A percentile compares a stretch with the other conserved stretches of the same genome.
Conservation (phyloP, 306 rosid species). For the Lathyrus tuberosus region DNA sequence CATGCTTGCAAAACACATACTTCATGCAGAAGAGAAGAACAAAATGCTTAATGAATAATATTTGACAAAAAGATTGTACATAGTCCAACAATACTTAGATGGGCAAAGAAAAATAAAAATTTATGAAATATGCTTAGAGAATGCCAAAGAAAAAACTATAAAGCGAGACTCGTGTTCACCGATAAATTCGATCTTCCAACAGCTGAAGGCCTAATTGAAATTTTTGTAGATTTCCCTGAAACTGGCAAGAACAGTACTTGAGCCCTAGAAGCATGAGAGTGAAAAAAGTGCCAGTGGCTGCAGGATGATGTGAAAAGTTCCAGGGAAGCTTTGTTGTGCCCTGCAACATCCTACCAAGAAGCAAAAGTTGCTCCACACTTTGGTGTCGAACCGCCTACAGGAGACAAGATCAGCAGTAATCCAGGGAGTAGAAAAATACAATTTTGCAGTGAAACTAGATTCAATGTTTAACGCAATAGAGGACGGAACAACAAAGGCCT, state of each 20-base stretch:
- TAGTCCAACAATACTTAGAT: constrained; percentile 17
- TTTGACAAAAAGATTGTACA: constrained; percentile 17
- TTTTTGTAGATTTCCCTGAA: constrained; percentile 80
- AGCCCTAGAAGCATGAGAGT: constrained; percentile 97
- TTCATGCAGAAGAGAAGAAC: constrained; percentile 33
- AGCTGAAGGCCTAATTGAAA: constrained; percentile 89
- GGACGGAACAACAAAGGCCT: constrained; percentile 9
- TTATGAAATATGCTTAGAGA: constrained; percentile 30
- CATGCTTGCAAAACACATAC: constrained; percentile 18
- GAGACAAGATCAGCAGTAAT: constrained; percentile 37
- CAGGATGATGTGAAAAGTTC: constrained; percentile 94
- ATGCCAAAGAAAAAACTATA: constrained; percentile 36
- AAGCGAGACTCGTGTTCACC: constrained; percentile 53
- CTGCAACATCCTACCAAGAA: constrained; percentile 91
- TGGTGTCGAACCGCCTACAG: constrained; percentile 87
- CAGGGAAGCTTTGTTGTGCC: constrained; percentile 90
- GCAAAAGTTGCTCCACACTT: constrained; percentile 97
- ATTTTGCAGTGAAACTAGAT: constrained; percentile 34
- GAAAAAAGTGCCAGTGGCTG: constrained; percentile 93
- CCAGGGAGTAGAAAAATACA: constrained; percentile 30
- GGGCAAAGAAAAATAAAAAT: constrained; percentile 7
- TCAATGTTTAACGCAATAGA: constrained; percentile 21
- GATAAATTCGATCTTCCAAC: constrained; percentile 86
- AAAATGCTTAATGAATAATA: constrained; percentile 30
- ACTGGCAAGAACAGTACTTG: constrained; percentile 93